These are phyloP conservation scores for Cyberlindnera petersonii DNA, from an alignment of 805 yeast species.

Conservation along the genomic window DNA sequence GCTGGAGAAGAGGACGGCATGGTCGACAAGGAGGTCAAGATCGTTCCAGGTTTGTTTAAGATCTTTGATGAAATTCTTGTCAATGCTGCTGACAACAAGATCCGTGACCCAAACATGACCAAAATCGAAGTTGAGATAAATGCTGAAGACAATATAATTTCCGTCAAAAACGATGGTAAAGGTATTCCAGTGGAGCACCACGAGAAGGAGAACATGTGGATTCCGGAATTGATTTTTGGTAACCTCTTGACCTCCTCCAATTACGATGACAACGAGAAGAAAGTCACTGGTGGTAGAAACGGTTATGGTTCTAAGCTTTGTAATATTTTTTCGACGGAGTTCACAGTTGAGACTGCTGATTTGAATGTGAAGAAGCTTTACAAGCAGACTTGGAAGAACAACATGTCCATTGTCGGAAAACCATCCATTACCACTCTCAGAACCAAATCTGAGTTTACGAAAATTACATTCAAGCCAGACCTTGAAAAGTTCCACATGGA, in stretches of 20 bases:
- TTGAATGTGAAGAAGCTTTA: slow-evolving; percentile 56
- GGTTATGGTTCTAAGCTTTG: slow-evolving; percentile 98
- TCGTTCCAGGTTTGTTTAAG: slow-evolving; percentile 95
- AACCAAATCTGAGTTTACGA: slow-evolving; percentile 73
- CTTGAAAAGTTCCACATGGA: slow-evolving; percentile 80
- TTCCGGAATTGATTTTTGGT: slow-evolving; percentile 96
- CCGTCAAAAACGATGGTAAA: slow-evolving; percentile 86
- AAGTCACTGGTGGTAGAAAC: slow-evolving; percentile 97
- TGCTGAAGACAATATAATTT: slow-evolving; percentile 66
- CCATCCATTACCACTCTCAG: slow-evolving; percentile 55
- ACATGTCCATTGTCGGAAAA: slow-evolving; percentile 74
- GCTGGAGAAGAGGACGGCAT: slow-evolving; percentile 61
- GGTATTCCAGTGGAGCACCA: slow-evolving; percentile 97
- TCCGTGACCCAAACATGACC: slow-evolving; percentile 89
- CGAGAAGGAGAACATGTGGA: slow-evolving; percentile 83
- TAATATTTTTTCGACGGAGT: slow-evolving; percentile 89
- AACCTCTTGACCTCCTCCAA: slow-evolving; percentile 91
- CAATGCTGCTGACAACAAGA: slow-evolving; percentile 98
- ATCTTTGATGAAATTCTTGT: slow-evolving; percentile 96
- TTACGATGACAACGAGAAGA: slow-evolving; percentile 91
- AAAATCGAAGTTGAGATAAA: slow-evolving; percentile 79
- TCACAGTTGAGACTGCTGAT: slow-evolving; percentile 87
- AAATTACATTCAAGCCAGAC: slow-evolving; percentile 86
- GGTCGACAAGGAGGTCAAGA: slow-evolving; percentile 58
- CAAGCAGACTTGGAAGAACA: slow-evolving; percentile 79